phyloP scores from a whole-genome alignment of 768 basidiomycete genomes.

The Collybia sordida region DNA sequence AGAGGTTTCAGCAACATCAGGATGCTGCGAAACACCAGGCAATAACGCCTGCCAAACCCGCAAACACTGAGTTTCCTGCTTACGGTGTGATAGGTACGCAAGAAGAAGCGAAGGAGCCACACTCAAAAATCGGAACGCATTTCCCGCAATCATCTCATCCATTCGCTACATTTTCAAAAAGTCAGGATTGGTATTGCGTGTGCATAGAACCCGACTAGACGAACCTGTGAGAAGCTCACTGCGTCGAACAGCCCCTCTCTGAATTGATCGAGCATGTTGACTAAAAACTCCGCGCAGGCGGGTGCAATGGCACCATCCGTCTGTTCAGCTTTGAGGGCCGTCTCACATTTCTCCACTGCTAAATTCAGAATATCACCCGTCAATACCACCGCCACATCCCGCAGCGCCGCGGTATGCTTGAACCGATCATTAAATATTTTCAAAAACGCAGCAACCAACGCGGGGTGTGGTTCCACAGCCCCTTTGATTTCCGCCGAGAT shows the following conservation, averaged over 20 bases:
- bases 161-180: constrained; percentile 31
- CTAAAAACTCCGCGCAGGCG: constrained; percentile 24
- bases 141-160: constrained; percentile 40
- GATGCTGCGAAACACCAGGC: constrained; percentile 32
- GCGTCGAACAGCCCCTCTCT: constrained; percentile 50
- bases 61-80: constrained; percentile 26
- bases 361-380: constrained; percentile 31
- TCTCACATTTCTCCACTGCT: constrained; percentile 29
- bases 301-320: background rate
- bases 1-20: constrained; percentile 23
- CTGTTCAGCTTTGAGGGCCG: background rate
- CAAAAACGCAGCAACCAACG: constrained; percentile 44
- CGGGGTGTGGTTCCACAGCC: constrained; percentile 18
- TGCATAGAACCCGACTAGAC: constrained; percentile 12
- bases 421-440: constrained; percentile 43
- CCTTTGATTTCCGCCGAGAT: constrained; percentile 31
- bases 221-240: constrained; percentile 40
- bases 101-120: constrained; percentile 44
- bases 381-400: constrained; percentile 24
- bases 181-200: background rate
- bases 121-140: constrained; percentile 39
- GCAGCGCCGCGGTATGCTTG: constrained; percentile 24
- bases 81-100: constrained; percentile 50
- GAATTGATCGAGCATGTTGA: constrained; percentile 51
- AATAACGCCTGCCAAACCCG: constrained; percentile 53